Evolutionary conservation across 2,329 filamentous ascomycete genomes (phyloP), one percentile per base, ranked within the genome.

Genomic region (Colletotrichum sp.): DNA sequence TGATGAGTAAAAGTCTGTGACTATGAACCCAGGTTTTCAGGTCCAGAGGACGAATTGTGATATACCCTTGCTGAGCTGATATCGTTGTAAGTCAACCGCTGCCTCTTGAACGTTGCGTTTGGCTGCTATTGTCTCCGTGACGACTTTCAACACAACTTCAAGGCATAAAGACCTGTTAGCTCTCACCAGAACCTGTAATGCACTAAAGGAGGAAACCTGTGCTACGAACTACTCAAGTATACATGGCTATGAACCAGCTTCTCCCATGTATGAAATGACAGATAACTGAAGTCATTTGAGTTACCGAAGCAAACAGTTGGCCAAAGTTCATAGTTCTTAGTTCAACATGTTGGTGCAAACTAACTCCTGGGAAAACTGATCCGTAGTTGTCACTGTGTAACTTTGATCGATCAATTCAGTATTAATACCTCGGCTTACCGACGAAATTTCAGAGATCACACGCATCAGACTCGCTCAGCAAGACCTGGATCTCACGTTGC

Each of bases 111-210:
- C 36, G 36, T 8, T 18, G 36, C 36, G 36, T 39, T 39, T 8
- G 36, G 36, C 36, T 39, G 36, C 36, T 9, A 18, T 39, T 39
- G 36, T 39, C 36, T 39, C 4, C 36, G 16, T 1, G 36, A 39
- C 36, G 2, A 18, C 39, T 44, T 49, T n/a, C 18, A 49, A 49
- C 18, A 49, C 1, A 49, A 49, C 1, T 4, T 12, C 18, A 49
- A 0, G 0, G 5, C 9, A 49, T 0, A 49, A 10, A 21, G 6
- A 49, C 10, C 10, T n/a, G 18, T 12, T 0, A 13, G 9, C 18
- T 49, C 2, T n/a, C 39, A 21, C 6, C 5, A n/a, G 16, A 44
- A 10, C 39, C 3, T n/a, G 16, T 9, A 10, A 10, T 44, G 5
- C 8, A 44, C 36, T 44, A 5, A 5, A 6, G 36, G 36, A 44